phyloP scores from a whole-genome alignment of 2,329 filamentous ascomycete genomes.

The Aureobasidium sp. region DNA sequence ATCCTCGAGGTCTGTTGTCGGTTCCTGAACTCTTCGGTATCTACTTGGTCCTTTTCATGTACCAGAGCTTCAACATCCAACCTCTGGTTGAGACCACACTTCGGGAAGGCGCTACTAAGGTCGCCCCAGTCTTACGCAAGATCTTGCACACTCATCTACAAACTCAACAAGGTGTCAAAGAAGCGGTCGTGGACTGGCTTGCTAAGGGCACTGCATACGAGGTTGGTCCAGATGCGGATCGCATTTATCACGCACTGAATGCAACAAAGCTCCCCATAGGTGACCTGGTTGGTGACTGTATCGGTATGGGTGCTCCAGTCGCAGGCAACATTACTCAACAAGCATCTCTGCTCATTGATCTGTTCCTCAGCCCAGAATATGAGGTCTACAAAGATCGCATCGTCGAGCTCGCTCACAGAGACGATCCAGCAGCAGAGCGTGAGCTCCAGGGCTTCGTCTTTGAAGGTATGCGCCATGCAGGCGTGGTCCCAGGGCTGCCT shows the following conservation, averaged over 20 bases:
- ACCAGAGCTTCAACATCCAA: conserved; percentile 49
- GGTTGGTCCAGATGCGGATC: conserved; percentile 45
- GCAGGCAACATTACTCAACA: conserved; percentile 49
- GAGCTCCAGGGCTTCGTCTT: conserved; percentile 49
- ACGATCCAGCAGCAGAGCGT: conserved; percentile 35
- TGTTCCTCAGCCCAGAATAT: conserved; percentile 46
- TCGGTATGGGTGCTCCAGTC: conserved; percentile 44
- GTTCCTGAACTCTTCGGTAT: conserved; percentile 42
- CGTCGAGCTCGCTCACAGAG: conserved; percentile 42
- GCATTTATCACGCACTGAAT: conserved; percentile 45
- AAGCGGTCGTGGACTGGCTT: conserved; percentile 40
- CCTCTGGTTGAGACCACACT: conserved; percentile 44
- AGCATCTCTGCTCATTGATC: conserved; percentile 46
- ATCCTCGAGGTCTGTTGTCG: conserved; percentile 50
- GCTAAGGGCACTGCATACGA: conserved; percentile 44
- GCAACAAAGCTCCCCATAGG: conserved; percentile 40
- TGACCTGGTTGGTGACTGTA: conserved; percentile 45
- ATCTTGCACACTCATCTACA: conserved; percentile 42
- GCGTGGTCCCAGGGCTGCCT: conserved; percentile 47
- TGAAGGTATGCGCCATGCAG: conserved; percentile 49
- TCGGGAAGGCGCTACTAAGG: conserved; percentile 38
- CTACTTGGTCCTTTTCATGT: conserved; percentile 42
- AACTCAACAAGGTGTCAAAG: conserved; percentile 38
- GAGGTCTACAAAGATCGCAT: conserved; percentile 47
- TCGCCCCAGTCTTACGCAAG: conserved; percentile 32